Percentiles rank a stretch among this genome's conserved stretches.
These are phyloP conservation scores for Aegle marmelos DNA, from an alignment of 345 rosid genomes.

Conservation along the genomic window DNA sequence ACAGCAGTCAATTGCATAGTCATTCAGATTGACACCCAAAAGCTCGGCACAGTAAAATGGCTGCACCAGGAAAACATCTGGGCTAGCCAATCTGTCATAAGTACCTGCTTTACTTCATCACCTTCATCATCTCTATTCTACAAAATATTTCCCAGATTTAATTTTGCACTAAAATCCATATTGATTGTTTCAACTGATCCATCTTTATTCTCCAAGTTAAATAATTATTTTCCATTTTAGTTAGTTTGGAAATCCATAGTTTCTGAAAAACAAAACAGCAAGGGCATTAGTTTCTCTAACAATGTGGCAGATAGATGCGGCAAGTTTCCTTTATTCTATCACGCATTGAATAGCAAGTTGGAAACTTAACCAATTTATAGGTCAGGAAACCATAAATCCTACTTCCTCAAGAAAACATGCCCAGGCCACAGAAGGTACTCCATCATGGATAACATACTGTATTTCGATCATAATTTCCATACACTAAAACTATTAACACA, in stretches of 20 bases:
- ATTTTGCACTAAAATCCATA: not conserved
- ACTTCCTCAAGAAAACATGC: not conserved
- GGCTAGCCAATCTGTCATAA: constrained; percentile 38
- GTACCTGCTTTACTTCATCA: constrained; percentile 49
- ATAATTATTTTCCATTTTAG: not conserved
- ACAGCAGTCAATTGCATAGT: constrained; percentile 18
- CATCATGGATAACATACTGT: not conserved
- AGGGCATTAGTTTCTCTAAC: not conserved
- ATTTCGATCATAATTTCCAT: not conserved
- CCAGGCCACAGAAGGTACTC: not conserved
- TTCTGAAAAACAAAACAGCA: not conserved
- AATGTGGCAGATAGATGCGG: not conserved
- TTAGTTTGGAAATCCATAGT: not conserved
- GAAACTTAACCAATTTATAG: not conserved
- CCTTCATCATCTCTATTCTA: constrained; percentile 35
- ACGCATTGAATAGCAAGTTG: not conserved
- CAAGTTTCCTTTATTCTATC: not conserved
- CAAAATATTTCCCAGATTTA: not conserved
- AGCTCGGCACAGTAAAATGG: constrained; percentile 38
- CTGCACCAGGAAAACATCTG: constrained; percentile 39
- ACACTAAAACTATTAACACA: not conserved
- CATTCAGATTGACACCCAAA: constrained; percentile 30
- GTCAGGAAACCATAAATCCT: not conserved
- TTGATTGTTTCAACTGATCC: not conserved
- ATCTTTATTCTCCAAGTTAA: not conserved